Percentiles rank a stretch among this genome's conserved stretches.
These are phyloP conservation scores for Helicocarpus griseus DNA, from an alignment of 2,329 filamentous ascomycete genomes.

Conservation along the genomic window DNA sequence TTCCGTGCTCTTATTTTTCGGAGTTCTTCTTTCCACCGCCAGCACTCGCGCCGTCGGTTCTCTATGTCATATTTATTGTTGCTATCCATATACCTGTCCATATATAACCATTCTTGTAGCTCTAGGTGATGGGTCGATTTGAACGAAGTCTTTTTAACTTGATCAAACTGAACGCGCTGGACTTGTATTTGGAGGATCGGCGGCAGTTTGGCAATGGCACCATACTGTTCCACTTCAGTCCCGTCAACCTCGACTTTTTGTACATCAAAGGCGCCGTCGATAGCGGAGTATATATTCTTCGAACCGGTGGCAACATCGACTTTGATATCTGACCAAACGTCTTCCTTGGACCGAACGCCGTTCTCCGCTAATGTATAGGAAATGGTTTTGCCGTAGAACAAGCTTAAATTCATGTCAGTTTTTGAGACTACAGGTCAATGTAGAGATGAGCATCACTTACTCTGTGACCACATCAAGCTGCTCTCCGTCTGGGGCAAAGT, in stretches of 20 bases:
- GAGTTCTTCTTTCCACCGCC: conserved; percentile 59
- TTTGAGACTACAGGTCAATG: conserved; percentile 10
- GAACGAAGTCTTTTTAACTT: conserved; percentile 46
- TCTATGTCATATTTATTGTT: conserved; percentile 53
- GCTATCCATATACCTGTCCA: conserved; percentile 77
- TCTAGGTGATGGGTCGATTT: conserved; percentile 72
- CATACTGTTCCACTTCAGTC: conserved; percentile 52
- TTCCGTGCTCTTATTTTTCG: conserved; percentile 43
- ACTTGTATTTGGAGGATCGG: conserved; percentile 85
- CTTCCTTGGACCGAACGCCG: conserved; percentile 41
- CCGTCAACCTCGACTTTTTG: conserved; percentile 61
- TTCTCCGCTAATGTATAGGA: conserved; percentile 38
- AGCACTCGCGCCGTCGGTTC: conserved; percentile 57
- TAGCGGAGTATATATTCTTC: conserved; percentile 67
- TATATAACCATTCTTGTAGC: conserved; percentile 70
- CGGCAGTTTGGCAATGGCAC: conserved; percentile 65
- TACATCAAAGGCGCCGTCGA: conserved; percentile 77
- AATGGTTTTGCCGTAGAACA: conserved; percentile 42
- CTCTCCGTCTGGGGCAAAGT: conserved; percentile 57
- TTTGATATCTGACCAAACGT: conserved; percentile 54
- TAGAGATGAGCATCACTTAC: conserved; percentile 18
- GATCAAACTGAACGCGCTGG: conserved; percentile 67
- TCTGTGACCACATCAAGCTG: conserved; percentile 74
- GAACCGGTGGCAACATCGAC: conserved; percentile 49
- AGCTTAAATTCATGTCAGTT: conserved; percentile 18